A percentile compares a stretch with the other conserved stretches of the same genome.
Conservation (phyloP, 768 basidiomycete species). For the Phanerochaete sordida region DNA sequence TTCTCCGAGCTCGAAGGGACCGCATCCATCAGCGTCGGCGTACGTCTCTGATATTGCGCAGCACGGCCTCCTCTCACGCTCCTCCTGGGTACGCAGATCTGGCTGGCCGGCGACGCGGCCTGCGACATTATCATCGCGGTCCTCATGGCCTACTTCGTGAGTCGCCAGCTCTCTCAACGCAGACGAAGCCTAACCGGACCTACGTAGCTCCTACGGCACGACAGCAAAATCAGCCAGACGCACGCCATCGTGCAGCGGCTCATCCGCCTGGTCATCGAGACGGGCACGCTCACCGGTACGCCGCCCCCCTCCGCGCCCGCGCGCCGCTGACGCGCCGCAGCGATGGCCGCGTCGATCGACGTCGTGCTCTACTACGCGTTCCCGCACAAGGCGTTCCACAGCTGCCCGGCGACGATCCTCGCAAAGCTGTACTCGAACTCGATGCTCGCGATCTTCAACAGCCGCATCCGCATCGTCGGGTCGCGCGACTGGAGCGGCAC, state of each 20-base stretch:
- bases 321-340: background rate
- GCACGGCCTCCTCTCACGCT: too few relatives aligned
- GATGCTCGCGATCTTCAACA: constrained; percentile 7
- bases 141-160: constrained; percentile 19
- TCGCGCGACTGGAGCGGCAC: background rate
- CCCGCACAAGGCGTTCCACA: constrained; percentile 1
- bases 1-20: background rate
- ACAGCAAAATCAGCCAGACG: background rate
- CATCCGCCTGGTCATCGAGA: constrained; percentile 2
- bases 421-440: constrained; percentile 9
- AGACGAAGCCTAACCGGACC: background rate
- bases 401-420: background rate
- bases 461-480: constrained; percentile 4
- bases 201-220: background rate
- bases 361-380: background rate
- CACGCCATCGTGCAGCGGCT: background rate
- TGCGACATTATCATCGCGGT: constrained; percentile 27
- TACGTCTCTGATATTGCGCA: background rate
- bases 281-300: constrained; percentile 2
- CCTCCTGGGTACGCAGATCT: constrained; percentile 15
- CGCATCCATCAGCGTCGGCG: background rate
- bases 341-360: background rate
- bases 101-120: constrained; percentile 17
- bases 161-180: constrained; percentile 11
- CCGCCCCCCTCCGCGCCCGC: background rate